Evolutionary conservation across 2,329 filamentous ascomycete genomes (phyloP).

Genomic region (Fusarium globosum): DNA sequence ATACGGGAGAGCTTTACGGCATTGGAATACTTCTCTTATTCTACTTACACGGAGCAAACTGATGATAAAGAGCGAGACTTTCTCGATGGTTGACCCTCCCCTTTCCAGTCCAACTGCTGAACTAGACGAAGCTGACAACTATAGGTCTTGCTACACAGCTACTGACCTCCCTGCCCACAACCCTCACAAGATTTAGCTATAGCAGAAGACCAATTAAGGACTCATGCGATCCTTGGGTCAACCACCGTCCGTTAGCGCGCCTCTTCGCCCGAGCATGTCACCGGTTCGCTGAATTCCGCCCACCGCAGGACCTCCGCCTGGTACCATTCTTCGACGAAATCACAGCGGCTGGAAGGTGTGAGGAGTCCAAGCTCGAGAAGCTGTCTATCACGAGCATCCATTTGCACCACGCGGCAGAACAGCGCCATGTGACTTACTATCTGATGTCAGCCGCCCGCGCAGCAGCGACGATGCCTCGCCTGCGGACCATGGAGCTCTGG

Average conservation of each 20-base stretch:
- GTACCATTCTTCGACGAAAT: background rate
- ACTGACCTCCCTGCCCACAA: conserved; percentile 10
- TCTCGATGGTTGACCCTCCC: background rate
- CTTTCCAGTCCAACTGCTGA: too few species aligned
- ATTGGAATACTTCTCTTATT: conserved; percentile 17
- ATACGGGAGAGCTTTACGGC: conserved; percentile 25
- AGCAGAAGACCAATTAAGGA: background rate
- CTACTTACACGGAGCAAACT: background rate
- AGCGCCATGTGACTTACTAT: background rate
- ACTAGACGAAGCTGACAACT: background rate
- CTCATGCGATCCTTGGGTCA: background rate
- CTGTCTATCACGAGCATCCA: background rate
- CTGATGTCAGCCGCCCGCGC: background rate
- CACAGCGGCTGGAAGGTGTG: background rate
- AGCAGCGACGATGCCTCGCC: conserved; percentile 2
- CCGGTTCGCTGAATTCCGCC: conserved; percentile 5
- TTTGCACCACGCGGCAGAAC: too few species aligned
- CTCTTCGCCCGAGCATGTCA: conserved; percentile 16
- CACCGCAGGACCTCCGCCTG: background rate
- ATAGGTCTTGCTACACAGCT: conserved; percentile 12
- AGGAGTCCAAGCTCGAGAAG: conserved; percentile 5
- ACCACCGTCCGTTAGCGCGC: background rate
- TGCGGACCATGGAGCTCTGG: conserved; percentile 23
- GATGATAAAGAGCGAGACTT: background rate
- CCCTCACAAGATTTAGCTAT: conserved; percentile 1